Percentiles rank a stretch among this genome's conserved stretches.
Evolutionary conservation across 306 rosid species (phyloP).

Genomic region (Dalbergia cultrata): DNA sequence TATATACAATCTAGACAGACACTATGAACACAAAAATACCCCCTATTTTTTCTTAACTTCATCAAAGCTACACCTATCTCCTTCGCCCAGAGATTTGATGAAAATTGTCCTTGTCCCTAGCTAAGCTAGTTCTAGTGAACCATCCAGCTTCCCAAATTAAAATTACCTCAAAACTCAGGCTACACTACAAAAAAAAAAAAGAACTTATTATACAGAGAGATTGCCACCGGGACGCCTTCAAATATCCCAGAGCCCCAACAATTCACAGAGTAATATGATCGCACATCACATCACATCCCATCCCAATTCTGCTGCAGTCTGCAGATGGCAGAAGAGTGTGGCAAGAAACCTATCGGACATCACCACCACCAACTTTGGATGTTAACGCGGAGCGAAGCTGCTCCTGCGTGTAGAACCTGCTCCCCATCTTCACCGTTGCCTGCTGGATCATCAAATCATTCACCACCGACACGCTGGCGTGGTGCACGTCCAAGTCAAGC

Average conservation of each 20-base stretch:
- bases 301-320: not conserved
- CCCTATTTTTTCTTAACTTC: slow-evolving; percentile 32
- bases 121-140: slow-evolving; percentile 44
- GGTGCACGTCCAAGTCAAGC: slow-evolving; percentile 90
- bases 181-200: slow-evolving; percentile 45
- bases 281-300: not conserved
- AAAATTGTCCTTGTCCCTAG: slow-evolving; percentile 40
- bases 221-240: slow-evolving; percentile 63
- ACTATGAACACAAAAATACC: slow-evolving; percentile 29
- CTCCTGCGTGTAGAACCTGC: slow-evolving; percentile 85
- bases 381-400: slow-evolving; percentile 78
- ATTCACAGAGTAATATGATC: not conserved
- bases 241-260: slow-evolving; percentile 62
- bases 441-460: slow-evolving; percentile 96
- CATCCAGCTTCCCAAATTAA: slow-evolving; percentile 49
- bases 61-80: slow-evolving; percentile 38
- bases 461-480: slow-evolving; percentile 91
- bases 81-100: slow-evolving; percentile 17
- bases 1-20: slow-evolving; percentile 37
- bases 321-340: not conserved
- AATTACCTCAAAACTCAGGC: slow-evolving; percentile 50
- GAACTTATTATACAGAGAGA: slow-evolving; percentile 51
- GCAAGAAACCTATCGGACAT: slow-evolving; percentile 43
- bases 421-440: slow-evolving; percentile 93
- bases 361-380: slow-evolving; percentile 72